Evolutionary conservation across 2,329 filamentous ascomycete genomes (phyloP).

Genomic region (Paecilomyces niveus): DNA sequence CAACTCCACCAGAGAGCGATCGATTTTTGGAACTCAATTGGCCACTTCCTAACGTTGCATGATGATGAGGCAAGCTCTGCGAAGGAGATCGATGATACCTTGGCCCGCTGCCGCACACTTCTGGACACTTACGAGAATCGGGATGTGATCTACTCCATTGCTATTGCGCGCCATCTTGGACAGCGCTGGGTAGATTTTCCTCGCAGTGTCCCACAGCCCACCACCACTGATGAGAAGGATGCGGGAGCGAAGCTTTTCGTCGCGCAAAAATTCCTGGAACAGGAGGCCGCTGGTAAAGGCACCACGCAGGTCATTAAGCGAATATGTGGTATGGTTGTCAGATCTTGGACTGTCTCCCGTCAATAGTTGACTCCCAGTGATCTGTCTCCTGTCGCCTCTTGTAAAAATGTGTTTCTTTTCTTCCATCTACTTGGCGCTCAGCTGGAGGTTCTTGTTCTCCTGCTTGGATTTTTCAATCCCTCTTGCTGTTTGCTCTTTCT

Average conservation of each 20-base stretch:
- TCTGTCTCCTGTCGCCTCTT: neutral
- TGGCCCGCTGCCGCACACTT: constrained; percentile 60
- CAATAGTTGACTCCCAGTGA: constrained; percentile 15
- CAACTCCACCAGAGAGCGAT: constrained; percentile 56
- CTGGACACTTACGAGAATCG: constrained; percentile 78
- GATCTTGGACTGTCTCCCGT: constrained; percentile 46
- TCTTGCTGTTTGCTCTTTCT: neutral
- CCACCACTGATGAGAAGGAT: constrained; percentile 60
- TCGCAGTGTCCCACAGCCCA: constrained; percentile 47
- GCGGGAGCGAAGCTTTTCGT: constrained; percentile 60
- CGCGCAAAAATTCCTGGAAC: constrained; percentile 62
- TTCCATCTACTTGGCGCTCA: neutral
- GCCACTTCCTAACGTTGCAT: constrained; percentile 61
- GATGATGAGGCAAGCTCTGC: constrained; percentile 49
- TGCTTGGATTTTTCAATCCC: neutral
- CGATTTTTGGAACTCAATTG: constrained; percentile 77
- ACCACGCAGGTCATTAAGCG: constrained; percentile 66
- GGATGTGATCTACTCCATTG: constrained; percentile 84
- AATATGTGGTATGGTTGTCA: constrained; percentile 60
- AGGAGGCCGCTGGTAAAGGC: constrained; percentile 60
- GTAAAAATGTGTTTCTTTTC: neutral
- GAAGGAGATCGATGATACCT: constrained; percentile 57
- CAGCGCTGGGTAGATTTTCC: constrained; percentile 56
- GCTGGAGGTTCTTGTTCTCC: neutral
- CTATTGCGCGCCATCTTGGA: constrained; percentile 68